These are phyloP conservation scores for Leccinum uliginosum DNA, from an alignment of 768 basidiomycete species.

Conservation along the genomic window DNA sequence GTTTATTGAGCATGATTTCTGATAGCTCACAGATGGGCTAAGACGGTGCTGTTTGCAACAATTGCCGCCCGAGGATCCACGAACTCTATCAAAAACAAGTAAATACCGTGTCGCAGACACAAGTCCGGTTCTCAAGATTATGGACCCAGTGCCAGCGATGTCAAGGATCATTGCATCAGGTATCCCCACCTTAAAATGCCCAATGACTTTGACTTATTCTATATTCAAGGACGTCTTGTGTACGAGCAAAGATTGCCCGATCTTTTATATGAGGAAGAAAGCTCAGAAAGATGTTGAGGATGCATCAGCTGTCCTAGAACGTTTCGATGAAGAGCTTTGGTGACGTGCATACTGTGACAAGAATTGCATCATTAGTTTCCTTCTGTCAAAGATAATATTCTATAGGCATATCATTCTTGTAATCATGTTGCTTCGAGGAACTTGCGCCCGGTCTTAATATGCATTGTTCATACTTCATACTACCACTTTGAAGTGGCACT, in stretches of 20 bases:
- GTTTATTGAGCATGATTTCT: background rate
- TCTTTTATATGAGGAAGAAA: slow-evolving; percentile 98
- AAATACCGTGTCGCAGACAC: slow-evolving; percentile 63
- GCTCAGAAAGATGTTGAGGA: slow-evolving; percentile 98
- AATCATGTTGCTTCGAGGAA: too few species aligned
- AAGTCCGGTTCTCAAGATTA: slow-evolving; percentile 88
- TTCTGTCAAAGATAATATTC: background rate
- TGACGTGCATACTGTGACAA: slow-evolving; percentile 25
- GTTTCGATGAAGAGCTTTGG: slow-evolving; percentile 80
- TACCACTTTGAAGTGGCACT: too few species aligned
- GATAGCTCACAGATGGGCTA: slow-evolving; percentile 5
- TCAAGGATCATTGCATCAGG: slow-evolving; percentile 97
- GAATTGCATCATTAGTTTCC: background rate
- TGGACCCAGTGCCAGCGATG: slow-evolving; percentile 99
- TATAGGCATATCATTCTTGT: background rate
- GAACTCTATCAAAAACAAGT: slow-evolving; percentile 95
- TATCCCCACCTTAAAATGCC: slow-evolving; percentile 16
- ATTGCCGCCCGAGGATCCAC: slow-evolving; percentile 79
- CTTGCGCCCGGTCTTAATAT: too few species aligned
- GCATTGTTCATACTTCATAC: too few species aligned
- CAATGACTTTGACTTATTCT: background rate
- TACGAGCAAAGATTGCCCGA: slow-evolving; percentile 95
- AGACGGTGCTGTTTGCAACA: slow-evolving; percentile 94
- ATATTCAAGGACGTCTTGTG: slow-evolving; percentile 83
- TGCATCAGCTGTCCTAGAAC: slow-evolving; percentile 67